Evolutionary conservation across 306 rosid species (phyloP).

Genomic region (Pyrus communis): DNA sequence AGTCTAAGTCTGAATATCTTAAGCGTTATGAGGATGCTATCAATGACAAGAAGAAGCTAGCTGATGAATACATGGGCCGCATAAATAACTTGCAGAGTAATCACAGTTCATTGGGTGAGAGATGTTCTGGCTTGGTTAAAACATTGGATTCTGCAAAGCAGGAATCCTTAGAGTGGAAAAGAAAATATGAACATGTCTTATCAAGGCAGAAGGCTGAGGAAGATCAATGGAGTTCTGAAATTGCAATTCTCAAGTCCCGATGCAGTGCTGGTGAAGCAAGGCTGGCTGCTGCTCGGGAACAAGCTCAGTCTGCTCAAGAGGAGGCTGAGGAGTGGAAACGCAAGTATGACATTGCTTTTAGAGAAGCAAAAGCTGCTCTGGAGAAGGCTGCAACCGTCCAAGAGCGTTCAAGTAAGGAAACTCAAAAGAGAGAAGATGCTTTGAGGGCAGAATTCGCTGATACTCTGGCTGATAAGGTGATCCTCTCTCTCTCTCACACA

Average conservation of each 20-base stretch:
- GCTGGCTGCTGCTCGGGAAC: slow-evolving; percentile 86
- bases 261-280: slow-evolving; percentile 89
- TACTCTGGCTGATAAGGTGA: slow-evolving; percentile 76
- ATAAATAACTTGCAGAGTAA: slow-evolving; percentile 70
- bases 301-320: slow-evolving; percentile 87
- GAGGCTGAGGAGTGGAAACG: slow-evolving; percentile 97
- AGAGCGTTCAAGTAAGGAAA: slow-evolving; percentile 70
- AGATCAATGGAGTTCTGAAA: slow-evolving; percentile 72
- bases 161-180: slow-evolving; percentile 78
- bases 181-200: slow-evolving; percentile 62
- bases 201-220: slow-evolving; percentile 79
- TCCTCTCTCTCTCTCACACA: not conserved
- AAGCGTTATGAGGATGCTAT: slow-evolving; percentile 83
- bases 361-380: slow-evolving; percentile 83
- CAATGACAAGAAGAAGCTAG: slow-evolving; percentile 69
- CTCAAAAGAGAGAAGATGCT: slow-evolving; percentile 85
- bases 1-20: slow-evolving; percentile 65
- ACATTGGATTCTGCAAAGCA: slow-evolving; percentile 68
- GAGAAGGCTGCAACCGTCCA: slow-evolving; percentile 82
- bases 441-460: slow-evolving; percentile 72
- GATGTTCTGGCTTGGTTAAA: slow-evolving; percentile 55
- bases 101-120: slow-evolving; percentile 62
- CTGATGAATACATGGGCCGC: slow-evolving; percentile 84
- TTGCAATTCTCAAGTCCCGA: slow-evolving; percentile 73
- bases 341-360: slow-evolving; percentile 68